Conservation (phyloP, 495 filamentous ascomycete species). For the Hypoxylon crocopeplum region DNA sequence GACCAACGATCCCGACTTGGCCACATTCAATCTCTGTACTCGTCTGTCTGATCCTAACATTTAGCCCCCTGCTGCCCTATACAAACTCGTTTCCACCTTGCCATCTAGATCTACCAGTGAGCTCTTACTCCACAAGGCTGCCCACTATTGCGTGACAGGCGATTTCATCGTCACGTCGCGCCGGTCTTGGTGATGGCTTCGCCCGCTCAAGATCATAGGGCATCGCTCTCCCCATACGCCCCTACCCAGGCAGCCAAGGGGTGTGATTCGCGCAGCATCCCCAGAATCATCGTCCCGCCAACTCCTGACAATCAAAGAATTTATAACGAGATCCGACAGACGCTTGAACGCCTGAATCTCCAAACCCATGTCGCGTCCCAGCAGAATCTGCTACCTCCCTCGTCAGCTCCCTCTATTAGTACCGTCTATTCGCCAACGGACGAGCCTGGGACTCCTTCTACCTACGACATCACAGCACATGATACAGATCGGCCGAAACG, state of each 20-base stretch:
- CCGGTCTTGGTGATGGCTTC: conserved; percentile 20
- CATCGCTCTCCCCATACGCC: background rate
- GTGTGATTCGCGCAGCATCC: conserved; percentile 15
- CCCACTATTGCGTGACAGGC: background rate
- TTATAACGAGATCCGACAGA: conserved; percentile 43
- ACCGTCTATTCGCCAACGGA: conserved; percentile 33
- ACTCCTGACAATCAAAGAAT: conserved; percentile 43
- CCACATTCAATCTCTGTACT: conserved; percentile 9
- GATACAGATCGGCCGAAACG: conserved; percentile 13
- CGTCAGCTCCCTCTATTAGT: conserved; percentile 24
- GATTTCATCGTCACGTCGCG: conserved; percentile 1
- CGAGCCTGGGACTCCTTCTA: conserved; percentile 16
- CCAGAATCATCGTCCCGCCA: conserved; percentile 36
- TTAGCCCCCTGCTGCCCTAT: conserved; percentile 12
- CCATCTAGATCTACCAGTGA: conserved; percentile 6
- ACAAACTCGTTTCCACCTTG: conserved; percentile 13
- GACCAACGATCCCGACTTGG: conserved; percentile 5
- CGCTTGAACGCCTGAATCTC: conserved; percentile 29
- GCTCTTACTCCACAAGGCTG: conserved; percentile 18
- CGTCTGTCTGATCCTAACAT: conserved; percentile 5
- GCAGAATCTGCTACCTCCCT: conserved; percentile 19
- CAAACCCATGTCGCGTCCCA: conserved; percentile 31
- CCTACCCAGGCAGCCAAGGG: conserved; percentile 5
- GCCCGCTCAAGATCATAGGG: background rate
- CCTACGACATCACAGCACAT: conserved; percentile 13